Percentiles rank a stretch among this genome's conserved stretches.
Evolutionary conservation across 306 rosid genomes (phyloP).

Genomic region (Datisca glomerata): DNA sequence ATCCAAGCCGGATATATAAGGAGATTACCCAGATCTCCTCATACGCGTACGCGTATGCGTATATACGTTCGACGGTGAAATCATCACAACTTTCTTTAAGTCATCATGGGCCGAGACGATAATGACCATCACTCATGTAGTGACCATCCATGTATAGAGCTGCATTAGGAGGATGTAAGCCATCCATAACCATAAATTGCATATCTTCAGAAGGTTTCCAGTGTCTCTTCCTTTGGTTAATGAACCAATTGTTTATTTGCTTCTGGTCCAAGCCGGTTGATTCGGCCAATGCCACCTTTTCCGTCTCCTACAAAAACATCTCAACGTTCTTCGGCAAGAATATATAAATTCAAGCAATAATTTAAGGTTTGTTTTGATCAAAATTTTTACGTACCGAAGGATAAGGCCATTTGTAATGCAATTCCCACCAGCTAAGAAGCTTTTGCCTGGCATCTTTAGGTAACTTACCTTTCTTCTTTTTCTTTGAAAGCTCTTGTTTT

Average conservation of each 20-base stretch:
- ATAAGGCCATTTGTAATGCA: conserved; percentile 98
- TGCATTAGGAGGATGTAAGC: conserved; percentile 63
- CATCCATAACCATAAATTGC: conserved; percentile 99
- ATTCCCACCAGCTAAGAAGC: conserved; percentile 96
- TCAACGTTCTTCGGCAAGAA: no score
- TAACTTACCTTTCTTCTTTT: conserved; percentile 88
- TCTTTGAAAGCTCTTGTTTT: conserved; percentile 95
- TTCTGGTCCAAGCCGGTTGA: conserved; percentile 92
- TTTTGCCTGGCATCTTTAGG: conserved; percentile 98
- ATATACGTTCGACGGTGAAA: no score
- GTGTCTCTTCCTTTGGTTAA: conserved; percentile 95
- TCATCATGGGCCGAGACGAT: conserved; percentile 85
- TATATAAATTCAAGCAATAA: no score
- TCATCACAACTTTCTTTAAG: no score
- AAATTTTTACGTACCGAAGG: conserved; percentile 97
- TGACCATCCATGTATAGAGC: conserved; percentile 74
- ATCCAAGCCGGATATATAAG: no score
- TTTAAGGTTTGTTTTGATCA: no score
- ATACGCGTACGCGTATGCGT: no score
- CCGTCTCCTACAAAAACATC: conserved; percentile 48
- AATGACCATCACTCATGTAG: conserved; percentile 61
- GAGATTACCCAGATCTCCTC: no score
- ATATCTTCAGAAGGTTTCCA: conserved; percentile 99
- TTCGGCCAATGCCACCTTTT: conserved; percentile 94
- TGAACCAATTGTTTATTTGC: no score